Evolutionary conservation across 2,329 filamentous ascomycete species (phyloP), one percentile per base, ranked within the genome.

Genomic region (Microdochium bolleyi): DNA sequence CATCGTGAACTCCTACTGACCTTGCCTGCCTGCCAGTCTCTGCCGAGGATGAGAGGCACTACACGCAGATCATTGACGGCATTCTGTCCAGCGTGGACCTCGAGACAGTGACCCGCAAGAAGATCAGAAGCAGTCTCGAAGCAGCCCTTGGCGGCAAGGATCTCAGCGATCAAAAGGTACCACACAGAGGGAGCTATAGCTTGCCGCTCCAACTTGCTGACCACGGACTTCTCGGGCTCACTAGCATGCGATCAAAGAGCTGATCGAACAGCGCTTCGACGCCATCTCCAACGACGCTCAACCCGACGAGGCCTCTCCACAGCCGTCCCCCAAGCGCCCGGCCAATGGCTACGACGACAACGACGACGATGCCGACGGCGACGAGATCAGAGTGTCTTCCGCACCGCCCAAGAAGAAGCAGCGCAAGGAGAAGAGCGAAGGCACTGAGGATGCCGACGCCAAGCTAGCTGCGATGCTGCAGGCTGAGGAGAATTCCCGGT

Each of bases 391-490:
- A 49, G 73, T 75, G 2, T 78, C 76, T 3, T 67, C 71, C 3
- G 72, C 74, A 37, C 77, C 76, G 1, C 70, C 72, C 1, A 75
- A 73, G 57, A 88, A 85, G 66, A 90, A 89, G 71, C 87, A 87
- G 69, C 73, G 70, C 60, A 79, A 77, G 61, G 69, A 75, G 53
- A 84, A 84, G 64, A 79, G 81, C 46, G 78, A 82, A 25, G 74
- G 73, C 37, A 73, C 72, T 9, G 79, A 82, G 59, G 89, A 95
- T 58, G 86, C 88, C 30, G 94, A 99, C 69, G 94, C 92, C 32
- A 84, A 87, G 48, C 82, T 92, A 56, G 94, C 94, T 1, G 91
- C 91, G 16, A 83, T 87, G 67, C 77, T 99, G 34, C 94, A 99
- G 70, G 92, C 91, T 0, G 89, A 97, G 68, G 90, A 96, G 72